A percentile compares a stretch with the other conserved stretches of the same genome.
Evolutionary conservation across 352 stramenopile species (phyloP).

Genomic region (Pythium vanterpoolii): DNA sequence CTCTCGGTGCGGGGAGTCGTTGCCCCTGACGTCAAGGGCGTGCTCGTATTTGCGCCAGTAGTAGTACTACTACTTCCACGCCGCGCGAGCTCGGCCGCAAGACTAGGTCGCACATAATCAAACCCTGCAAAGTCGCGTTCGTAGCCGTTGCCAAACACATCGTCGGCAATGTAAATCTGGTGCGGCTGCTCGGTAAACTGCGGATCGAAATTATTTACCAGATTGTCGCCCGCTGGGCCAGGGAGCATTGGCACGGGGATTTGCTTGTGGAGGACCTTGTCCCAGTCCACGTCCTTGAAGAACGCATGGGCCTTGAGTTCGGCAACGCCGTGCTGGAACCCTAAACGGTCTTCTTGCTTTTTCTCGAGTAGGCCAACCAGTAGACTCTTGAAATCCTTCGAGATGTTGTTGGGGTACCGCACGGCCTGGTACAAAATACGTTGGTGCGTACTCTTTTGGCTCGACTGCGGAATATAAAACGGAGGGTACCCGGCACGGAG

Average conservation of each 20-base stretch:
- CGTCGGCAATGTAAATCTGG: slow-evolving; percentile 71
- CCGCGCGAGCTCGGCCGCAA: slow-evolving; percentile 10
- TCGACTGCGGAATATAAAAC: slow-evolving; percentile 90
- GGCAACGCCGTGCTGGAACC: slow-evolving; percentile 46
- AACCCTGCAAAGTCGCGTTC: slow-evolving; percentile 82
- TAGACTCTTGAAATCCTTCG: slow-evolving; percentile 69
- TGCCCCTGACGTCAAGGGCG: slow-evolving; percentile 13
- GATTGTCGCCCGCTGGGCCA: slow-evolving; percentile 53
- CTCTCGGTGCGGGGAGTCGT: slow-evolving; percentile 22
- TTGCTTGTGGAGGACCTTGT: slow-evolving; percentile 66
- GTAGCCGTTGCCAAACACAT: slow-evolving; percentile 50
- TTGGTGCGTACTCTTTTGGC: slow-evolving; percentile 86
- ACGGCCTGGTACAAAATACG: slow-evolving; percentile 88
- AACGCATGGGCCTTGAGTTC: slow-evolving; percentile 77
- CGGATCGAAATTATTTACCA: slow-evolving; percentile 85
- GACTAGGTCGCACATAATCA: slow-evolving; percentile 65
- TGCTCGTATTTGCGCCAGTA: neutral
- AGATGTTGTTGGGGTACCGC: slow-evolving; percentile 82
- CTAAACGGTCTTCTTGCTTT: slow-evolving; percentile 76
- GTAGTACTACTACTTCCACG: no score
- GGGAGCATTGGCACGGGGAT: slow-evolving; percentile 58
- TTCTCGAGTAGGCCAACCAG: slow-evolving; percentile 74
- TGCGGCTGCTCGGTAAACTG: slow-evolving; percentile 85
- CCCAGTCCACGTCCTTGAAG: slow-evolving; percentile 77
- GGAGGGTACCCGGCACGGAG: slow-evolving; percentile 89